Evolutionary conservation across 768 basidiomycete genomes (phyloP).

Genomic region (Paxillus ammoniavirescens): DNA sequence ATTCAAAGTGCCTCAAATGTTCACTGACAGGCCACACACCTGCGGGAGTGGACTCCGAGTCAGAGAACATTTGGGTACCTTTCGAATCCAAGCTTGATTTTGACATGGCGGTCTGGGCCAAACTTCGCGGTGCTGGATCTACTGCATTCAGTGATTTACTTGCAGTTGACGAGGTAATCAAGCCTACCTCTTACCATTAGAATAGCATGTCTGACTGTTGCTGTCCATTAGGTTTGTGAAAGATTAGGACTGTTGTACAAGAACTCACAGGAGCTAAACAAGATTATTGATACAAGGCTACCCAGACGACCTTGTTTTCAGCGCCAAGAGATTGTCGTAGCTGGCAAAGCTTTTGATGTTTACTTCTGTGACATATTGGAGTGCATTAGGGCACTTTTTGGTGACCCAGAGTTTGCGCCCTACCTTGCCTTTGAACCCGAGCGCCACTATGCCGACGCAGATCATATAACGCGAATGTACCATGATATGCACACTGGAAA

Average conservation of each 20-base stretch:
- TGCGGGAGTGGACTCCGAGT: too few relatives aligned
- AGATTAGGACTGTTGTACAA: neutral
- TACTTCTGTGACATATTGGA: conserved; percentile 35
- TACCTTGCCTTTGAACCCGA: conserved; percentile 36
- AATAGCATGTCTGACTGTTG: too few relatives aligned
- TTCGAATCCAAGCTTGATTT: too few relatives aligned
- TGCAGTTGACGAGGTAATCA: conserved; percentile 33
- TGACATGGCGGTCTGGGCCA: conserved; percentile 31
- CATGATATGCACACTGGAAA: conserved; percentile 46
- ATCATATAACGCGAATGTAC: conserved; percentile 27
- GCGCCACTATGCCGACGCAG: conserved; percentile 33
- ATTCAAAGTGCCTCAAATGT: too few relatives aligned
- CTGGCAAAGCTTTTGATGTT: conserved; percentile 30
- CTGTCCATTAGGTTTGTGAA: neutral
- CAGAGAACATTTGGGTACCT: conserved; percentile 22
- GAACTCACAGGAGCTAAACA: conserved; percentile 22
- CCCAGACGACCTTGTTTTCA: neutral
- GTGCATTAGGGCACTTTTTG: conserved; percentile 35
- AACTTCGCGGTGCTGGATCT: conserved; percentile 33
- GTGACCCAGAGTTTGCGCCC: conserved; percentile 31
- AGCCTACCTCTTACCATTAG: neutral
- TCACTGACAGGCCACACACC: too few relatives aligned
- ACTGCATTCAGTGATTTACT: conserved; percentile 39
- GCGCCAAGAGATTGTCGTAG: conserved; percentile 12
- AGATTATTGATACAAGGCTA: conserved; percentile 31